These are phyloP conservation scores for Mayamaea pseudoterrestris DNA, from an alignment of 108 stramenopile genomes.

Conservation along the genomic window DNA sequence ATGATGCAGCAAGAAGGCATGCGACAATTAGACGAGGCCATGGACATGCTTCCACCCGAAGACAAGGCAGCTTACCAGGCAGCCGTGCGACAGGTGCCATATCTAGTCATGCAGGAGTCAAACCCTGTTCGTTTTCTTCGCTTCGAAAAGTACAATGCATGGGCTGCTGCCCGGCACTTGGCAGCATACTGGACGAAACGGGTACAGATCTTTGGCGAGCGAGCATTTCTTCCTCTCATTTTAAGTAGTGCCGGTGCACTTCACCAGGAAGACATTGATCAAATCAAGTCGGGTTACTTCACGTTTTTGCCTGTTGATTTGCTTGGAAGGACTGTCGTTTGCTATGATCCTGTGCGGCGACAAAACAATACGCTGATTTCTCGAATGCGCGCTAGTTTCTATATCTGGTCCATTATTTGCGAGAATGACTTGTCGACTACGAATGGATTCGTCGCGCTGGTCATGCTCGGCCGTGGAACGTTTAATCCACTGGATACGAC, in stretches of 20 bases:
- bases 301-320: neutral
- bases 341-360: constrained; percentile 1
- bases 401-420: neutral
- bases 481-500: neutral
- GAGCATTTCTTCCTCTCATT: constrained; percentile 3
- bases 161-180: constrained; percentile 3
- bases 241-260: constrained; percentile 6
- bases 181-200: constrained; percentile 3
- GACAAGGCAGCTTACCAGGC: neutral
- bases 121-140: constrained; percentile 9
- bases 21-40: too few relatives aligned
- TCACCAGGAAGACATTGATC: neutral
- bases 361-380: neutral
- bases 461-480: neutral
- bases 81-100: neutral
- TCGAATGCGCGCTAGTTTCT: constrained; percentile 1
- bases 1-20: too few relatives aligned
- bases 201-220: constrained; percentile 1
- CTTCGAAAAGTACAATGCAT: constrained; percentile 3
- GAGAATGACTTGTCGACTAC: neutral
- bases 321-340: constrained; percentile 1
- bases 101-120: constrained; percentile 3
- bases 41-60: neutral
- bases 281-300: constrained; percentile 3
- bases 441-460: neutral